Evolutionary conservation across 257 asterid species (phyloP).

Genomic region (Plectranthus barbatus): DNA sequence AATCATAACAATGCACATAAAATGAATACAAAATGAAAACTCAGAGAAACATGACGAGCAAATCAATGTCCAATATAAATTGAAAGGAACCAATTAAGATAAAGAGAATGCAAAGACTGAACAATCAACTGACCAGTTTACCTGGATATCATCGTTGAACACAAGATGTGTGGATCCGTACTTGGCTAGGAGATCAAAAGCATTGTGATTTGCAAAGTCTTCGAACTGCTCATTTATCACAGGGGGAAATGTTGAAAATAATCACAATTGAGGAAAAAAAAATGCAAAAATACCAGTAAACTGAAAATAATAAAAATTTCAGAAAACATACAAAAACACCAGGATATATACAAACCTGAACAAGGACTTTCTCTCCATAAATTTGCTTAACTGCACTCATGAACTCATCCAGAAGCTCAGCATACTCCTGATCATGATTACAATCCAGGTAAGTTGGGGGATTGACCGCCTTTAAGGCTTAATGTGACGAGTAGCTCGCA

Average conservation of each 20-base stretch:
- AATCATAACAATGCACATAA: no score
- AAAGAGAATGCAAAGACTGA: neutral
- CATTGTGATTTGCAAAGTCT: constrained; percentile 86
- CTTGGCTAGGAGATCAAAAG: constrained; percentile 71
- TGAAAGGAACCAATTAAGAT: neutral
- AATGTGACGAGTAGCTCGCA: neutral
- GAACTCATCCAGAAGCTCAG: constrained; percentile 70
- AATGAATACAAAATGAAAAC: no score
- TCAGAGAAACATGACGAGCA: neutral
- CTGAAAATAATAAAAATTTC: no score
- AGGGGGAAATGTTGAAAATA: neutral
- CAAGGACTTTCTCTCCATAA: constrained; percentile 76
- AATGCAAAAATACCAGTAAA: no score
- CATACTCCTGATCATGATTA: constrained; percentile 48
- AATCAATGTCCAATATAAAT: neutral
- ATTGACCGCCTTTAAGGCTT: no score
- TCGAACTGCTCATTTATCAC: constrained; percentile 47
- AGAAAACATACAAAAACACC: neutral
- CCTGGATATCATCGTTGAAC: constrained; percentile 84
- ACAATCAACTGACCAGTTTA: constrained; percentile 2
- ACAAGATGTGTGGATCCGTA: constrained; percentile 70
- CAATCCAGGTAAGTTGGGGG: neutral
- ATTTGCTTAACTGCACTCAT: constrained; percentile 79
- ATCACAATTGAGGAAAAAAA: neutral
- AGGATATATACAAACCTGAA: constrained; percentile 44